Conservation (phyloP, 768 basidiomycete genomes). For the Russula ochroleuca region DNA sequence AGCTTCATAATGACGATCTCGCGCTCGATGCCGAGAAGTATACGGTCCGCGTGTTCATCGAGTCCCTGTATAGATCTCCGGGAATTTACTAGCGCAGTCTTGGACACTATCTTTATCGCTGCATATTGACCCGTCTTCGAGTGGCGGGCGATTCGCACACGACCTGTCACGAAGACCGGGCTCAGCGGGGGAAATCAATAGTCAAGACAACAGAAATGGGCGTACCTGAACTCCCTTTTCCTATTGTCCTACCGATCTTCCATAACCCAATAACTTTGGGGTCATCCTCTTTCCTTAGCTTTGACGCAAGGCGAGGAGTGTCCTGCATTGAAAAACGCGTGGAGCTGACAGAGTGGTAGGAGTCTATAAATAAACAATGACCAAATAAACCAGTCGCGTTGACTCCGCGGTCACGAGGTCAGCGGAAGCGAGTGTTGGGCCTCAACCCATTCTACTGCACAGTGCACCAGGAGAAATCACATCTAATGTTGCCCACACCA, state of each 20-base stretch:
- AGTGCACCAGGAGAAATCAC: not conserved
- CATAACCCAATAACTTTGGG: slow-evolving; percentile 48
- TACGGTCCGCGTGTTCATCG: slow-evolving; percentile 70
- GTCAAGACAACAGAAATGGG: slow-evolving; percentile 3
- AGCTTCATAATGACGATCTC: slow-evolving; percentile 99
- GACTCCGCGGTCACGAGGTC: slow-evolving; percentile 15
- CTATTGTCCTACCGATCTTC: slow-evolving; percentile 54
- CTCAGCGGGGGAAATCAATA: not conserved
- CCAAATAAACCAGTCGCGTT: slow-evolving; percentile 24
- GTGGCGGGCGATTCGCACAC: slow-evolving; percentile 85
- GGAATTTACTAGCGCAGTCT: slow-evolving; percentile 59
- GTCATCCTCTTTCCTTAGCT: slow-evolving; percentile 32
- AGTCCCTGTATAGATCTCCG: slow-evolving; percentile 63
- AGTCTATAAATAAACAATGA: slow-evolving; percentile 17
- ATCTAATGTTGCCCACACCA: slow-evolving; percentile 60
- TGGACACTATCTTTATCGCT: slow-evolving; percentile 92
- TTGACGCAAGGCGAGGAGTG: slow-evolving; percentile 22
- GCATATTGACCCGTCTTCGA: slow-evolving; percentile 85
- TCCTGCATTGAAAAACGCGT: slow-evolving; percentile 15
- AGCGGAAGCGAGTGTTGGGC: not conserved
- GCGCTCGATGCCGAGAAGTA: slow-evolving; percentile 76
- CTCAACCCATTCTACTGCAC: not conserved
- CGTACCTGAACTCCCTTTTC: slow-evolving; percentile 51
- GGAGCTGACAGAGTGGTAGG: not conserved
- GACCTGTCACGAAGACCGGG: slow-evolving; percentile 47